Base-by-base conservation (phyloP, 805 yeast species). In the Yarrowia osloensis region DNA sequence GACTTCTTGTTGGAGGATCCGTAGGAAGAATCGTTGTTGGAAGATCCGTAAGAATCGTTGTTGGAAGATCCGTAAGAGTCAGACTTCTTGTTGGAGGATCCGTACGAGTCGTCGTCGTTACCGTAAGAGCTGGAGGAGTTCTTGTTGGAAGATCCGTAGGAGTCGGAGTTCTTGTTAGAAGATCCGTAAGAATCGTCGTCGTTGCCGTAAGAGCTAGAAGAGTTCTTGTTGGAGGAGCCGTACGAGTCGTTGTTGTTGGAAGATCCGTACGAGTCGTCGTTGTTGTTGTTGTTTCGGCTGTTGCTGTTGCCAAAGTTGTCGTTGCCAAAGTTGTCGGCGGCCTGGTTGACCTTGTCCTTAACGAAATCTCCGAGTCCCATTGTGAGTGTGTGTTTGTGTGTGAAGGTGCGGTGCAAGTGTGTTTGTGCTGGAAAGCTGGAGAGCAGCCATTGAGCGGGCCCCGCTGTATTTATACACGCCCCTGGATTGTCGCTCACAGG, bases 1-100 rank as follows among this genome's bases (percentile, higher is more conserved):
- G 22, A 19, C 35, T 26, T 33, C 31, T 65, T 28, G 62, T 57
- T 42, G 40, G 68, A 40, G 28, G 67, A 66, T 8, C 67, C 67
- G 46, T 66, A 66, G 1, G 67, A 66, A 21, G 40, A 35, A 19
- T 44, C 28, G 24, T 47, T 22, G 47, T 63, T 50, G 24, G 42
- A 35, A 12, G 67, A 63, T 19, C n/a, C n/a, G n/a, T n/a, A n/a
- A n/a, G n/a, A n/a, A n/a, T n/a, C n/a, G n/a, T n/a, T n/a, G n/a
- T n/a, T n/a, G n/a, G n/a, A n/a, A n/a, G n/a, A 66, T 8, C 67
- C 67, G 46, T 66, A 66, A 3, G 67, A 66, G 42, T 54, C 66
- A 21, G 40, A 35, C 40, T 44, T 42, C n/a, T 47, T 22, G 47
- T 63, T 50, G 24, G 42, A 35, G 12, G 67, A 63, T 19, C n/a